Conservation (phyloP, 2,329 filamentous ascomycete species). For the Aspergillus ochraceoroseus region DNA sequence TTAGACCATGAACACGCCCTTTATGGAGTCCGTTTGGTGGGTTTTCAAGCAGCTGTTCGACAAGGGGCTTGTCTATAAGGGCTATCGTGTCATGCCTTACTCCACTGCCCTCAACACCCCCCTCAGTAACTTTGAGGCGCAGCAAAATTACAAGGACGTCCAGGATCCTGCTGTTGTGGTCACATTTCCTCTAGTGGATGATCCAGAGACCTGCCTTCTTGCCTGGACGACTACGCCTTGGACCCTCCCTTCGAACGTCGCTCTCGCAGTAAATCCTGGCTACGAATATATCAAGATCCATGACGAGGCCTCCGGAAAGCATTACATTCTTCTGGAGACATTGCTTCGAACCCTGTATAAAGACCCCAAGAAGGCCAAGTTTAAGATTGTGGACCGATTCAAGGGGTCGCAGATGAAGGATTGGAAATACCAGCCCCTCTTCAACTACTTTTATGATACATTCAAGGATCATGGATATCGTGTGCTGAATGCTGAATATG, state of each 20-base stretch:
- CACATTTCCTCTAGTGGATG: conserved; percentile 74
- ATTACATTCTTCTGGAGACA: conserved; percentile 80
- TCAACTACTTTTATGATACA: conserved; percentile 82
- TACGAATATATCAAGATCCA: conserved; percentile 84
- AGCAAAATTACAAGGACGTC: conserved; percentile 91
- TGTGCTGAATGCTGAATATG: conserved; percentile 77
- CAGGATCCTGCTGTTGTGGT: conserved; percentile 88
- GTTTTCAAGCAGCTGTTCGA: conserved; percentile 90
- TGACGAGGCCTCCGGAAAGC: conserved; percentile 74
- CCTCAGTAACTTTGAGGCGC: conserved; percentile 87
- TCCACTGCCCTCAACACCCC: conserved; percentile 86
- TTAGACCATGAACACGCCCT: conserved; percentile 85
- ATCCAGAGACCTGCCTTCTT: conserved; percentile 68
- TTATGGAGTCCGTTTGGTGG: conserved; percentile 98
- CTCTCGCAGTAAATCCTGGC: conserved; percentile 70
- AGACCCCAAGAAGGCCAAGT: conserved; percentile 92
- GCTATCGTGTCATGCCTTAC: conserved; percentile 90
- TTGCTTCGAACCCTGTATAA: conserved; percentile 82
- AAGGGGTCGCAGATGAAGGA: conserved; percentile 80
- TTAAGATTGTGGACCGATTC: conserved; percentile 71
- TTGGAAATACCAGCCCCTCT: conserved; percentile 84
- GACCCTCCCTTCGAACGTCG: conserved; percentile 78
- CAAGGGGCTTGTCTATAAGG: conserved; percentile 83
- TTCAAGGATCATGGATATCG: conserved; percentile 81
- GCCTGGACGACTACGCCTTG: conserved; percentile 89